Evolutionary conservation across 371 early-diverging fungal species (phyloP).

Genomic region (Nematocida ausubeli): DNA sequence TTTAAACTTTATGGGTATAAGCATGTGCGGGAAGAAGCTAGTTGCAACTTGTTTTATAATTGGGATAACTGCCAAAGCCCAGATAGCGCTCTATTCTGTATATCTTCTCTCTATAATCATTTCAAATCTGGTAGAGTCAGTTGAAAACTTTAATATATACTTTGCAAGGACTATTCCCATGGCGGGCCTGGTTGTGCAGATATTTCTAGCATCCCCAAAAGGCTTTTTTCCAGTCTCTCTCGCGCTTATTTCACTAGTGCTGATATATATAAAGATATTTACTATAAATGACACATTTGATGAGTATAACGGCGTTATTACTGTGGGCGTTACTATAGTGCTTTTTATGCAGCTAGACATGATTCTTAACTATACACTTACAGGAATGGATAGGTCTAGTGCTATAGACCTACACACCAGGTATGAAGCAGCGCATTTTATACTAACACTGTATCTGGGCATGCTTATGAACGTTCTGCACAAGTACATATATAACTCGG

Average conservation of each 20-base stretch:
- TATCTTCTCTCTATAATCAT: background rate
- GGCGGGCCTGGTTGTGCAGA: constrained; percentile 11
- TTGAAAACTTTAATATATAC: background rate
- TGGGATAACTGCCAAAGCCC: background rate
- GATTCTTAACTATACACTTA: background rate
- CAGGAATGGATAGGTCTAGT: background rate
- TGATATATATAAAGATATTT: background rate
- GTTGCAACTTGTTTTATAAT: background rate
- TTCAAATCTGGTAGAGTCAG: background rate
- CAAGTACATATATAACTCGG: background rate
- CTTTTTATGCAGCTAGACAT: background rate
- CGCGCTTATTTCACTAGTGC: background rate
- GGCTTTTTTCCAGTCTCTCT: background rate
- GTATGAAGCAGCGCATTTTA: background rate
- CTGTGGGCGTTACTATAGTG: background rate
- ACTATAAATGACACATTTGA: background rate
- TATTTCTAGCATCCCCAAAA: background rate
- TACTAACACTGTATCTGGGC: background rate
- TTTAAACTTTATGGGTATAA: background rate
- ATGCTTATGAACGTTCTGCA: background rate
- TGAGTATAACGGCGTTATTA: background rate
- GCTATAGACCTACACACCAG: background rate
- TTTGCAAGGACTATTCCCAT: constrained; percentile 7
- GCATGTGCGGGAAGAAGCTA: background rate
- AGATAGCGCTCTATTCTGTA: background rate